Conservation (phyloP, 1,139 yeast genomes). For the Candida buenavistaensis region DNA sequence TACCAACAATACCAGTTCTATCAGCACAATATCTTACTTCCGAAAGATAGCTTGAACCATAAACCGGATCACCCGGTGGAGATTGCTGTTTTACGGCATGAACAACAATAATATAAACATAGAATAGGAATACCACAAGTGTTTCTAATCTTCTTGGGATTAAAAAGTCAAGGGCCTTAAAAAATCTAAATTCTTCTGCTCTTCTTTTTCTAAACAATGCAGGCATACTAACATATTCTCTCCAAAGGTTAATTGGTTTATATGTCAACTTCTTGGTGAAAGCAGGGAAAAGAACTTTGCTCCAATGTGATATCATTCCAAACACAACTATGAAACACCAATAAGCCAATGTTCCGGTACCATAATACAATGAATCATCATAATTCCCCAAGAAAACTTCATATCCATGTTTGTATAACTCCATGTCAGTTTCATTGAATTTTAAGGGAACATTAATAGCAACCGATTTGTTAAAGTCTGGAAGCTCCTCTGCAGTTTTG, state of each 20-base stretch:
- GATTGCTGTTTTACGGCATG: conserved; percentile 22
- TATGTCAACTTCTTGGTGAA: conserved; percentile 22
- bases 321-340: conserved; percentile 47
- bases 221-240: conserved; percentile 31
- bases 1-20: conserved; percentile 33
- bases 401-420: conserved; percentile 22
- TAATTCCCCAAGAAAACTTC: conserved; percentile 33
- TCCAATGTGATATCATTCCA: conserved; percentile 44
- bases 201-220: conserved; percentile 26
- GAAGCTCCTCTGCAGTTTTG: conserved; percentile 18
- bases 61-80: conserved; percentile 26
- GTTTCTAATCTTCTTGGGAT: conserved; percentile 31
- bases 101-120: conserved; percentile 45
- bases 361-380: conserved; percentile 43
- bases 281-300: conserved; percentile 26
- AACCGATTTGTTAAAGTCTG: conserved; percentile 20
- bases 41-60: conserved; percentile 17
- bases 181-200: conserved; percentile 21
- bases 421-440: conserved; percentile 15
- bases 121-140: conserved; percentile 30
- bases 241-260: conserved; percentile 22
- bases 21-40: conserved; percentile 30
- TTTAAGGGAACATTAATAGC: conserved; percentile 25
- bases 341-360: conserved; percentile 48
- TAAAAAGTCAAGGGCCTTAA: conserved; percentile 21